phyloP scores from a whole-genome alignment of 257 asterid genomes.

The Solanum sitiens region DNA sequence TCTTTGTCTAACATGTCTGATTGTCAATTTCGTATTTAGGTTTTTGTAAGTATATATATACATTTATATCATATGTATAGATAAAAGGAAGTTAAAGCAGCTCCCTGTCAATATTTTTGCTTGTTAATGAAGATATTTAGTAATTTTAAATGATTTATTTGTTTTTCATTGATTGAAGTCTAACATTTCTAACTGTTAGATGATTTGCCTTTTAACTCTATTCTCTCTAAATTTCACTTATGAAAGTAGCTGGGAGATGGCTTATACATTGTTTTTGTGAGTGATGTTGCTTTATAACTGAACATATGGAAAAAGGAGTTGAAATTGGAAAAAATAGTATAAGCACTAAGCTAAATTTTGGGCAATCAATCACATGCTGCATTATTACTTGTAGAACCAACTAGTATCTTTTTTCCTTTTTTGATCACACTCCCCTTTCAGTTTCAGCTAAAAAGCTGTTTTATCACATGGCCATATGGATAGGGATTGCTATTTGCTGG shows the following conservation, averaged over 20 bases:
- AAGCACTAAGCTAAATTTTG: conserved; percentile 3
- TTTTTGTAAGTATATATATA: too few species aligned
- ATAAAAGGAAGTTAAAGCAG: too few species aligned
- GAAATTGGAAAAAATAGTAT: not conserved
- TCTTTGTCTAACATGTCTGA: too few species aligned
- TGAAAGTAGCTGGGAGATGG: not conserved
- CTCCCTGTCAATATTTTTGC: too few species aligned
- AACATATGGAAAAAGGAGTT: not conserved
- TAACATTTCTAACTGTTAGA: too few species aligned
- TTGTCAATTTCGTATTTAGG: too few species aligned
- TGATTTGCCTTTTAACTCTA: too few species aligned
- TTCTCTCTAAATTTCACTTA: not conserved
- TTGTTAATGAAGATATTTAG: too few species aligned
- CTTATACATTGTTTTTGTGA: not conserved
- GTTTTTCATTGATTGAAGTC: too few species aligned
- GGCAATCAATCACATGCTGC: conserved; percentile 1
- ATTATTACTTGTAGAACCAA: not conserved
- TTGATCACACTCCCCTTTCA: not conserved
- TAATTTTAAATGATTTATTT: too few species aligned
- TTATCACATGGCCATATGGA: conserved; percentile 26
- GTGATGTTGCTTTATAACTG: not conserved
- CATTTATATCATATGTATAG: too few species aligned
- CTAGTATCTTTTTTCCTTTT: not conserved
- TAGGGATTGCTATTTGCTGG: not conserved
- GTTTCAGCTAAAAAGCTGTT: conserved; percentile 13